These are phyloP conservation scores for Entomortierella chlamydospora DNA, from an alignment of 192 early-diverging fungal species.

Conservation along the genomic window DNA sequence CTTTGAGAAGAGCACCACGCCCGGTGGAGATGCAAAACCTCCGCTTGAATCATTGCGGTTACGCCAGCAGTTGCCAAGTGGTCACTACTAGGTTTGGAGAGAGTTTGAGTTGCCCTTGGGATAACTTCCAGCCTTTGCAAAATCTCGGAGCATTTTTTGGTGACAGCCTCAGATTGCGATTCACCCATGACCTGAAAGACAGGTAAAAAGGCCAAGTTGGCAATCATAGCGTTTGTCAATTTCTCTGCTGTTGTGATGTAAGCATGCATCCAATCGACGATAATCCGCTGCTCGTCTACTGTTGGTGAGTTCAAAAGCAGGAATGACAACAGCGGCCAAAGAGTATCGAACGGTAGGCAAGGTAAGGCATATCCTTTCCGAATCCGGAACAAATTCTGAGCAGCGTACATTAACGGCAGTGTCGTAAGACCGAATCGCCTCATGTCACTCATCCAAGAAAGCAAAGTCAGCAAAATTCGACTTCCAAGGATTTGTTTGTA, in stretches of 20 bases:
- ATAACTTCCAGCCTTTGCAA: slow-evolving; percentile 36
- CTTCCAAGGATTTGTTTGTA: slow-evolving; percentile 33
- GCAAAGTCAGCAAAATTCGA: slow-evolving; percentile 12
- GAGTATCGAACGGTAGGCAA: slow-evolving; percentile 22
- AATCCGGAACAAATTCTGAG: slow-evolving; percentile 16
- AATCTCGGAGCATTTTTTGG: slow-evolving; percentile 49
- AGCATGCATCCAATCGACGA: slow-evolving; percentile 51
- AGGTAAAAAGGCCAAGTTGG: slow-evolving; percentile 60
- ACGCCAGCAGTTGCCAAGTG: slow-evolving; percentile 7
- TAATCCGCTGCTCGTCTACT: slow-evolving; percentile 55
- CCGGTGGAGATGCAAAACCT: slow-evolving; percentile 19
- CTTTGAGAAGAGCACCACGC: slow-evolving; percentile 1
- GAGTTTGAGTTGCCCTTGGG: slow-evolving; percentile 1
- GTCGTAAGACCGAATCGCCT: slow-evolving; percentile 33
- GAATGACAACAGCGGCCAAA: slow-evolving; percentile 59
- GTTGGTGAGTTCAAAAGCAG: slow-evolving; percentile 59
- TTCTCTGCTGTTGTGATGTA: slow-evolving; percentile 5
- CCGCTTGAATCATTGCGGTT: slow-evolving; percentile 32
- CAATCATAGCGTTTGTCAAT: slow-evolving; percentile 19
- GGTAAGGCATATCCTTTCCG: slow-evolving; percentile 27
- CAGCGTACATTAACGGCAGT: slow-evolving; percentile 15
- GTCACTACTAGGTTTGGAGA: neutral
- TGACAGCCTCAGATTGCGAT: slow-evolving; percentile 15
- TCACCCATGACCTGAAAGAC: slow-evolving; percentile 66
- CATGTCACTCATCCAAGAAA: slow-evolving; percentile 43